Base-by-base conservation (phyloP, 139 green algal species). In the Micromonas commoda region DNA sequence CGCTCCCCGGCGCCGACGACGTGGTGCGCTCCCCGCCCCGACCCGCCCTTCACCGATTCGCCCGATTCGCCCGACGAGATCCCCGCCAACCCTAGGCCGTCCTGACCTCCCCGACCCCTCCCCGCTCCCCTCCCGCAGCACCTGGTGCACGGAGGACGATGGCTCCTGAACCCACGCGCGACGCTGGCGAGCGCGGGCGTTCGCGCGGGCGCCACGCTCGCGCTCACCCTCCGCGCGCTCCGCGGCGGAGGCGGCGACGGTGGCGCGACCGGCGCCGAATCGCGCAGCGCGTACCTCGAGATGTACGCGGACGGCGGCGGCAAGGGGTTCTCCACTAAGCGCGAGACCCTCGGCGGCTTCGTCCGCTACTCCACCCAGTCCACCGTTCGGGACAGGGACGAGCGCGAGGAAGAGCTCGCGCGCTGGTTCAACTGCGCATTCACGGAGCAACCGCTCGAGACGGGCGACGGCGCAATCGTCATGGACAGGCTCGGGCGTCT, bases 211-310 rank as follows among this genome's bases (percentile, higher is more conserved):
- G 45, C 9, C 45, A 57, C 45, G 45, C 45, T 57, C 45, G 45
- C 45, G 45, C 9, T 57, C 45, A 16, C 45, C 9, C 9, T 57
- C 45, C 45, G 45, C 45, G n/a, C n/a, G n/a, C 45, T 70, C 63
- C 28, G 63, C 5, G 72, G 72, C 23, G 72, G 72, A 9, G 72
- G 72, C 5, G 72, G 72, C 29, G 72, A 78, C 28, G 72, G 72
- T 3, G 72, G 72, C 21, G 51, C 72, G 3, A 78, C 72, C 3
- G 72, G 72, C 21, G 72, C 72, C 24, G 72, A 78, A 29, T 78
- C 72, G 2, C 23, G 72, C 2, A 63, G 32, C 20, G 16, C 31
- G 16, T 78, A 78, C 28, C 72, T 78, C n/a, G 72, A 78, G 72
- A 78, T 78, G 72, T 78, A 78, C 57, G 53, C 53, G 31, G 32